Base-by-base conservation (phyloP, 345 rosid species). In the Eutrema japonicum region DNA sequence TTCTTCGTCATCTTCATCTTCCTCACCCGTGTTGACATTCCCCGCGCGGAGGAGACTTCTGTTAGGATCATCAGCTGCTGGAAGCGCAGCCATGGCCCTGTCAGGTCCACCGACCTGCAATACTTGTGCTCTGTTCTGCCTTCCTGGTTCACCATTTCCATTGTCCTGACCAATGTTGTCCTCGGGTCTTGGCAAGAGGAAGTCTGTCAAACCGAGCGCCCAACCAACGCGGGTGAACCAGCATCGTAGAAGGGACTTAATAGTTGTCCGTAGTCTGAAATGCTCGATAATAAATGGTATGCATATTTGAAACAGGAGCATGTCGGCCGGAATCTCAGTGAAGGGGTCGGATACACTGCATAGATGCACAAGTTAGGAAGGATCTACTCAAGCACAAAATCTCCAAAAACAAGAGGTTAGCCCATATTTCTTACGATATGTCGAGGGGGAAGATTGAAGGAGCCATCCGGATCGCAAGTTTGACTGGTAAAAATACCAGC, bases 231-330 rank as follows among this genome's bases (percentile, higher is more conserved):
- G 88, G 1, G 83, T 85, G 80, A 92, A 87, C 99, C 99, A 95
- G 76, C 89, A 95, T 78, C 72, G 94, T 57, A 95, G 89, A 66
- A 95, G 89, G 60, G 97, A 88, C 80, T 90, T 95, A 72, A 92
- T 82, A 61, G 98, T 89, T 50, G 94, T 83, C 80, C 98, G 89
- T 82, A 92, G 73, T 79, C 86, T 86, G 76, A 96, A 96, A 83
- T 96, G 96, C 78, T 92, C 90, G 69, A 92, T 79, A 38, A 94
- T 96, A 85, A 96, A 96, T n/a, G 97, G 99, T 64, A 90, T 86
- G 85, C 97, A 96, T 68, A 92, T 96, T 84, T 92, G 98, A 73
- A 96, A 92, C 64, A 96, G 89, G 67, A 96, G 99, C 94, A 92
- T 89, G 85, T 89, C 97, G 30, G 94, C 98, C 0, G 99, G 99